Evolutionary conservation across 371 early-diverging fungal species (phyloP), one percentile per base, ranked within the genome.

Genomic region (Rhizopus arrhizus): DNA sequence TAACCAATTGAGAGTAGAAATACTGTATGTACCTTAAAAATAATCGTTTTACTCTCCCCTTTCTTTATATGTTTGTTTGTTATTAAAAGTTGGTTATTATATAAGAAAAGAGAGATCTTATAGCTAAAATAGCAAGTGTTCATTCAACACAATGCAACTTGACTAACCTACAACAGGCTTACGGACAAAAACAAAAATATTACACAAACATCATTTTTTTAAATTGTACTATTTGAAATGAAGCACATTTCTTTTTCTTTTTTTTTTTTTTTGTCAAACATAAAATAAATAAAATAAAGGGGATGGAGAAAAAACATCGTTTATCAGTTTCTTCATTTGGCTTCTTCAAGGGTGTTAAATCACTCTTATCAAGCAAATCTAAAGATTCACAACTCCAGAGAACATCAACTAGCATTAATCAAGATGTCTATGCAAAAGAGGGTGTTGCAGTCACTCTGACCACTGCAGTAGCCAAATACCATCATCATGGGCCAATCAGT

Each of bases 381-480:
- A 36, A 31, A 43, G 32, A 45, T 7, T 32, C n/a, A 41, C 11
- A 31, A 16, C n/a, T 35, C 5, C 15, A 48, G 16, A 45, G 29
- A 34, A 8, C 12, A 36, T 35, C 33, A 34, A 48, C 36, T 36
- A 38, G 35, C 32, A 38, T 29, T 38, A 36, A 36, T 28, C 47
- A 36, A n/a, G 31, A 47, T n/a, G 5, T 51, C 22, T 59, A 56
- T 47, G 41, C 55, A 29, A 58, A 34, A 56, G 62, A 55, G 35
- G 62, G 59, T 5, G 52, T 69, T 3, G 70, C 74, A 12, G 59
- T 74, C 34, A 74, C 74, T 2, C 53, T 74, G 16, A 68, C 74
- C 33, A 61, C 74, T 4, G 68, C 68, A 22, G 51, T 58, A 28
- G 41, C 46, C 46, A 61, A 42, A 32, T 22, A 22, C 22, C n/a